phyloP scores from a whole-genome alignment of 2,329 filamentous ascomycete genomes.

The Fusarium palustre region DNA sequence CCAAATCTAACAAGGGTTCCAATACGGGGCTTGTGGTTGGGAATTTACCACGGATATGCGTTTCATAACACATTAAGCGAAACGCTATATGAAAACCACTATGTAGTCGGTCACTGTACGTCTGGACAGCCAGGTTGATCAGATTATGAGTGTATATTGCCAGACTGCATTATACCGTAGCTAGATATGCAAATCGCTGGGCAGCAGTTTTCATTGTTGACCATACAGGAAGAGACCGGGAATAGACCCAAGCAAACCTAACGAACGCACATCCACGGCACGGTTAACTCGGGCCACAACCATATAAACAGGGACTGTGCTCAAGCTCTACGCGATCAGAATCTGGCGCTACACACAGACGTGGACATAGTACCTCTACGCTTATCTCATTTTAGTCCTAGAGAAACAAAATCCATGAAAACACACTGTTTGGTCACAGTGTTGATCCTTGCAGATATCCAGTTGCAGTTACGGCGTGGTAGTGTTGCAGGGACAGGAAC shows the following conservation, averaged over 20 bases:
- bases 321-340: constrained; percentile 3
- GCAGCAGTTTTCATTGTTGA: not conserved
- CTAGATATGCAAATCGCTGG: not conserved
- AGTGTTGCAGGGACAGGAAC: constrained; percentile 1
- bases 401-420: constrained; percentile 3
- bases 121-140: not conserved
- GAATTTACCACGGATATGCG: not conserved
- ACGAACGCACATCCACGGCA: constrained; percentile 16
- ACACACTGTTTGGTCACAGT: not conserved
- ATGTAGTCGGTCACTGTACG: not conserved
- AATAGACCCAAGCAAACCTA: not conserved
- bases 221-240: not conserved
- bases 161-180: not conserved
- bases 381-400: not conserved
- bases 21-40: not conserved
- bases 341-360: constrained; percentile 10
- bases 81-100: not conserved
- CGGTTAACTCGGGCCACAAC: constrained; percentile 15
- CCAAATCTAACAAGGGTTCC: too few species aligned
- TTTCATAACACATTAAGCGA: not conserved
- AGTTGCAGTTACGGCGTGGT: constrained; percentile 19
- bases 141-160: not conserved
- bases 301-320: not conserved
- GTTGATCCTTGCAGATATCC: constrained; percentile 5
- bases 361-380: not conserved